These are phyloP conservation scores for Hanseniaspora mollemarum DNA, from an alignment of 805 yeast species.

Conservation along the genomic window DNA sequence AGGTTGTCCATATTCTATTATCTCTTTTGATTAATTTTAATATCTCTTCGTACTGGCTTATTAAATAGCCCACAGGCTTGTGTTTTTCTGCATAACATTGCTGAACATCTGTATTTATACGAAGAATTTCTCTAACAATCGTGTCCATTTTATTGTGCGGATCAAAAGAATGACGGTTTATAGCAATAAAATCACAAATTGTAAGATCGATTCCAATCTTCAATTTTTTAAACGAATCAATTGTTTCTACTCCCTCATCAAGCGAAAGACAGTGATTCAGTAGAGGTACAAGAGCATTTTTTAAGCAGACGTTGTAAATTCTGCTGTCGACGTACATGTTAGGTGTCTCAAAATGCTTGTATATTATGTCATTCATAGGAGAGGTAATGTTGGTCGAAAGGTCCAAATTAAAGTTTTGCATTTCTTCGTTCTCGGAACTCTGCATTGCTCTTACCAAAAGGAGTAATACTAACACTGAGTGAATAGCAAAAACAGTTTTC, in stretches of 20 bases:
- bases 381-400: not conserved
- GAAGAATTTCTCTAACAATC: not conserved
- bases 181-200: slow-evolving; percentile 1
- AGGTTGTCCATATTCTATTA: slow-evolving; percentile 5
- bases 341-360: not conserved
- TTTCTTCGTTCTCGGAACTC: not conserved
- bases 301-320: not conserved
- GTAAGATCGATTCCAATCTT: slow-evolving; percentile 1
- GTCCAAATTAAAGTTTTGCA: not conserved
- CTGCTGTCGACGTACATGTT: not conserved
- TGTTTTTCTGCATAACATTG: not conserved
- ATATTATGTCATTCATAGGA: not conserved
- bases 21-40: slow-evolving; percentile 4
- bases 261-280: not conserved
- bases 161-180: not conserved
- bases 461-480: not conserved
- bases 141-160: not conserved
- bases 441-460: not conserved
- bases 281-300: not conserved
- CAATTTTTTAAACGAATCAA: not conserved
- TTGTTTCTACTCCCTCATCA: not conserved
- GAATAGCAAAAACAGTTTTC: not conserved
- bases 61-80: not conserved
- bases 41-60: not conserved
- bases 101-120: not conserved